Evolutionary conservation across 2,329 filamentous ascomycete species (phyloP).

Genomic region (Bimuria novae-zelandiae): DNA sequence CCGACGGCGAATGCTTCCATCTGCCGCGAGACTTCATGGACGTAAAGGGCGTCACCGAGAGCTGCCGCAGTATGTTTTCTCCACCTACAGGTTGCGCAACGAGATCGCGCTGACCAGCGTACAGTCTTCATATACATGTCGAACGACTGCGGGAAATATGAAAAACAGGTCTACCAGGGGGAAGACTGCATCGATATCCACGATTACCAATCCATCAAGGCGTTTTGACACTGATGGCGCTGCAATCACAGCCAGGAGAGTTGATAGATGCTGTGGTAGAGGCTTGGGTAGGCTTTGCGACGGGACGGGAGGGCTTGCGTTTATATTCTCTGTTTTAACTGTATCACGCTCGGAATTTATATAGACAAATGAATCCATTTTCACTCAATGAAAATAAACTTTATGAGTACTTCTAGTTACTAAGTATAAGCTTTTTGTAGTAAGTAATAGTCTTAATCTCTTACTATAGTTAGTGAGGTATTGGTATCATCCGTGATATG

Average conservation of each 20-base stretch:
- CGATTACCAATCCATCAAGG: background rate
- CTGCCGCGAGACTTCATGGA: background rate
- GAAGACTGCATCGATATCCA: background rate
- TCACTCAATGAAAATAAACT: too few relatives aligned
- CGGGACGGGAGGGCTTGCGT: too few relatives aligned
- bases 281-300: background rate
- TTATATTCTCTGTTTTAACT: too few relatives aligned
- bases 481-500: too few relatives aligned
- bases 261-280: background rate
- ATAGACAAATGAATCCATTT: too few relatives aligned
- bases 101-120: background rate
- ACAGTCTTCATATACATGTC: background rate
- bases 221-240: background rate
- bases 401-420: too few relatives aligned
- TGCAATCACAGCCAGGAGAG: too few relatives aligned
- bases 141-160: background rate
- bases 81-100: background rate
- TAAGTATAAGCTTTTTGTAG: too few relatives aligned
- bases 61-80: background rate
- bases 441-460: too few relatives aligned
- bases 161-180: background rate
- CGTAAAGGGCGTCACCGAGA: background rate
- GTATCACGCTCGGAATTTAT: too few relatives aligned
- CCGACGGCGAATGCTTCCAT: background rate
- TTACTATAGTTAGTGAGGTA: too few relatives aligned